Percentiles rank a stretch among this genome's conserved stretches.
Evolutionary conservation across 768 basidiomycete genomes (phyloP).

Genomic region (Podaxis carcinomalis): DNA sequence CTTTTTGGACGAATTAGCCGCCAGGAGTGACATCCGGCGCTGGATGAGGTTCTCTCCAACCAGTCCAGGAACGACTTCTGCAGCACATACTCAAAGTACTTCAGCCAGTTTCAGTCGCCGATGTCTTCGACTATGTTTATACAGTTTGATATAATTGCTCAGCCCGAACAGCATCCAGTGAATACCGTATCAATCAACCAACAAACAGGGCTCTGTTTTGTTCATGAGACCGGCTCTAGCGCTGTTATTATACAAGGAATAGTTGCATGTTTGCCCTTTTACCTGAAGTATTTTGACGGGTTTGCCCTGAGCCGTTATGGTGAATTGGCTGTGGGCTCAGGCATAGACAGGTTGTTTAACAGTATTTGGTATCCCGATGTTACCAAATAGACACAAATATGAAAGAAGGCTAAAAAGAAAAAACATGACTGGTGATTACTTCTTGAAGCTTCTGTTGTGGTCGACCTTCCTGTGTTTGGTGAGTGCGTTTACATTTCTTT

Average conservation of each 20-base stretch:
- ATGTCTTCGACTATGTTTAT: too few species aligned
- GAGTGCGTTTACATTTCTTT: slow-evolving; percentile 15
- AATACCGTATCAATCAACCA: too few species aligned
- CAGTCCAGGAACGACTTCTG: not conserved
- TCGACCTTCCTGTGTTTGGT: slow-evolving; percentile 14
- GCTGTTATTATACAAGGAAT: too few species aligned
- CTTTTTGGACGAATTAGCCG: slow-evolving; percentile 7
- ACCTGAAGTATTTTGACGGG: too few species aligned
- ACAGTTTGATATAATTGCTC: too few species aligned
- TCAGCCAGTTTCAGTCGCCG: not conserved
- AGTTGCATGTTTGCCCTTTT: too few species aligned
- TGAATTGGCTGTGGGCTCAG: not conserved
- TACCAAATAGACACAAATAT: not conserved
- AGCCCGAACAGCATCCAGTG: too few species aligned
- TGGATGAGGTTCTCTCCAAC: not conserved
- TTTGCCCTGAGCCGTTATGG: not conserved
- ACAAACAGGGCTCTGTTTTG: too few species aligned
- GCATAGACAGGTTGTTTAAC: not conserved
- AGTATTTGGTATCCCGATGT: not conserved
- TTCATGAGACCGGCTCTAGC: too few species aligned
- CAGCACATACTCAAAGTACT: not conserved
- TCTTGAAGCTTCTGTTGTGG: not conserved
- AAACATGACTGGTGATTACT: too few species aligned
- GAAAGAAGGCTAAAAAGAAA: not conserved
- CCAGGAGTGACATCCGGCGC: slow-evolving; percentile 6